These are phyloP conservation scores for Schizochytrium sp. DNA, from an alignment of 108 stramenopile species.

Conservation along the genomic window DNA sequence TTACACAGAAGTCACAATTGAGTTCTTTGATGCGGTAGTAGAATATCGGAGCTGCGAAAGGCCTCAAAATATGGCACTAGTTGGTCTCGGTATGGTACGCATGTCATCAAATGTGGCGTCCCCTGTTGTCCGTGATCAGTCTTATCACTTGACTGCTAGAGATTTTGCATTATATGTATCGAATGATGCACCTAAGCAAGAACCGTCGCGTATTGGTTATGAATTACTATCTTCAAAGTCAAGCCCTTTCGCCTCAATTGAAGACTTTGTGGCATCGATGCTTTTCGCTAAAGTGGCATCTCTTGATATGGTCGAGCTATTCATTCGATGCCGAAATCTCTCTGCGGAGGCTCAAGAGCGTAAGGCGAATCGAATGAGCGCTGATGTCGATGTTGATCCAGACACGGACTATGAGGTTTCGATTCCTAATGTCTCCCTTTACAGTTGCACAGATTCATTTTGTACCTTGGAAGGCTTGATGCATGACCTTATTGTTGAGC, in stretches of 20 bases:
- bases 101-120: conserved; percentile 55
- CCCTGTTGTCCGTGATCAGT: not conserved
- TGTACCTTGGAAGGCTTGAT: conserved; percentile 1
- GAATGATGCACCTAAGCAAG: not conserved
- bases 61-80: conserved; percentile 17
- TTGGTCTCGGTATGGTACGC: conserved; percentile 13
- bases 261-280: conserved; percentile 44
- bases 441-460: conserved; percentile 44
- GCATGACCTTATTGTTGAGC: conserved; percentile 5
- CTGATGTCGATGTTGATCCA: not conserved
- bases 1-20: conserved; percentile 35
- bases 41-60: conserved; percentile 25
- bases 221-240: not conserved
- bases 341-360: not conserved
- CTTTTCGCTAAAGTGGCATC: conserved; percentile 52
- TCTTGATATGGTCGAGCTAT: conserved; percentile 53
- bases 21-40: conserved; percentile 45
- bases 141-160: conserved; percentile 35
- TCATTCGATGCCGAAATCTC: not conserved
- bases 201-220: not conserved
- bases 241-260: not conserved
- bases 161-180: conserved; percentile 38
- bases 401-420: conserved; percentile 26
- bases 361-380: no score
- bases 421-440: conserved; percentile 26